Evolutionary conservation across 78 protist species (phyloP).

Genomic region (Dictyostelium purpureum): DNA sequence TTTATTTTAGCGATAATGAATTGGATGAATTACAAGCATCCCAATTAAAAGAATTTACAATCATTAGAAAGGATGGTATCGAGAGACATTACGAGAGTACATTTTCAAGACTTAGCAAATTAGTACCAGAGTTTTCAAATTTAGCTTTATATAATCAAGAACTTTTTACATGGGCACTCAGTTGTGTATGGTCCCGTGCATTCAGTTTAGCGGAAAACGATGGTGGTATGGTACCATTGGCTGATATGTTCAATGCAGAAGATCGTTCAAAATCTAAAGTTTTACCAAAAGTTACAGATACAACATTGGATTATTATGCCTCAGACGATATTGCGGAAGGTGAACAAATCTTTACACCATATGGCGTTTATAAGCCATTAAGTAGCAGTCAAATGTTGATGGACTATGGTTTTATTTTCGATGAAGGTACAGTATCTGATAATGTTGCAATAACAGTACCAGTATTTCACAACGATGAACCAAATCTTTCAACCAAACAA

Average conservation of each 20-base stretch:
- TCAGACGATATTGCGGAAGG: slow-evolving; percentile 17
- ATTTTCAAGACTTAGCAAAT: background rate
- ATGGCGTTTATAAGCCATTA: slow-evolving; percentile 58
- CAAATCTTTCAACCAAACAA: background rate
- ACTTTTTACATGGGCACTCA: slow-evolving; percentile 47
- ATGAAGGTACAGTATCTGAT: background rate
- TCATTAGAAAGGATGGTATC: slow-evolving; percentile 9
- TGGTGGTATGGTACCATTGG: slow-evolving; percentile 68
- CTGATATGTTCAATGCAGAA: slow-evolving; percentile 63
- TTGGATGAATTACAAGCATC: slow-evolving; percentile 35
- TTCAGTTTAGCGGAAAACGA: slow-evolving; percentile 23
- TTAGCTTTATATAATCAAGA: background rate
- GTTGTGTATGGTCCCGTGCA: slow-evolving; percentile 65
- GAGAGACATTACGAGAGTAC: slow-evolving; percentile 13
- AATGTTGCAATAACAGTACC: background rate
- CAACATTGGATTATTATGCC: background rate
- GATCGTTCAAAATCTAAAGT: slow-evolving; percentile 26
- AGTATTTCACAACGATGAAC: background rate
- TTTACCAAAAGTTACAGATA: background rate
- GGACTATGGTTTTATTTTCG: slow-evolving; percentile 58
- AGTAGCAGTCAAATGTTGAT: slow-evolving; percentile 54
- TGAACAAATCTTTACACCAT: slow-evolving; percentile 61
- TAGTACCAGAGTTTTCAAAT: background rate
- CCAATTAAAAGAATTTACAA: background rate
- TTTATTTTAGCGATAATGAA: slow-evolving; percentile 19